Conservation (phyloP, 352 stramenopile species). For the Phytophthora podocarpi region DNA sequence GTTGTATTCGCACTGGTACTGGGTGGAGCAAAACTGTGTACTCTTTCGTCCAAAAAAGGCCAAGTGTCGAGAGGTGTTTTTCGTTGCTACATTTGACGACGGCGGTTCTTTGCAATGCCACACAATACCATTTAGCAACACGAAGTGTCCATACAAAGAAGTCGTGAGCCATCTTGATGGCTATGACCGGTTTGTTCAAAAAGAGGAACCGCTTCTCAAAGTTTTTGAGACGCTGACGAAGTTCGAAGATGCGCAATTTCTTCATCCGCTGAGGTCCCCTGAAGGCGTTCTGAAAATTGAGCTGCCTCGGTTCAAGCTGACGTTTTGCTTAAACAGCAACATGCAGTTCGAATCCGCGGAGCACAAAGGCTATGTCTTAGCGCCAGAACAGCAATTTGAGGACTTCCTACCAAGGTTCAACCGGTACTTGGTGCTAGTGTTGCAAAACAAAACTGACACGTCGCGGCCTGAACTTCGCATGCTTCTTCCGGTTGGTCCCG, state of each 20-base stretch:
- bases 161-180: constrained; percentile 10
- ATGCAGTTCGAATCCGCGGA: constrained; percentile 37
- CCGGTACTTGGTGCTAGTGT: constrained; percentile 42
- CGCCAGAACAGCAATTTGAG: constrained; percentile 39
- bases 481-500: constrained; percentile 39
- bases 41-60: constrained; percentile 35
- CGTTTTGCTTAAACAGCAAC: constrained; percentile 31
- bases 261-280: constrained; percentile 37
- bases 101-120: constrained; percentile 21
- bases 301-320: constrained; percentile 47
- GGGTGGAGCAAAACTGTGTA: constrained; percentile 45
- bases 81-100: constrained; percentile 26
- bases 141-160: constrained; percentile 3
- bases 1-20: constrained; percentile 60
- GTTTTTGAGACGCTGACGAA: constrained; percentile 38
- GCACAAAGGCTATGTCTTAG: constrained; percentile 47
- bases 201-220: neutral
- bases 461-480: constrained; percentile 29
- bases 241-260: constrained; percentile 43
- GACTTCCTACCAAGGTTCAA: constrained; percentile 44
- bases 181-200: constrained; percentile 37
- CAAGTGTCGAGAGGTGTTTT: constrained; percentile 24
- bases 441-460: constrained; percentile 13
- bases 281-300: constrained; percentile 35
- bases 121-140: constrained; percentile 42